Evolutionary conservation across 345 rosid species (phyloP).

Genomic region (Raphanus sativus): DNA sequence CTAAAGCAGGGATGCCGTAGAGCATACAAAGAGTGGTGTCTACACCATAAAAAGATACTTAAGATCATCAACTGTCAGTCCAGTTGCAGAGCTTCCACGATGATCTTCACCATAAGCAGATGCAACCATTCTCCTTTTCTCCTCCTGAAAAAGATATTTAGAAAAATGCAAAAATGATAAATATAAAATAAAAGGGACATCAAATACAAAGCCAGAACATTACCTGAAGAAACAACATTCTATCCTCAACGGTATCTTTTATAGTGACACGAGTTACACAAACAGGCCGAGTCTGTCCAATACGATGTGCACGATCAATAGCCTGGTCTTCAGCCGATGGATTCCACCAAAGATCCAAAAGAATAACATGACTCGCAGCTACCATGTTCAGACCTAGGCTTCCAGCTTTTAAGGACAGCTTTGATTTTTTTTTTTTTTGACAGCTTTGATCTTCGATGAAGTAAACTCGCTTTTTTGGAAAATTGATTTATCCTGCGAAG

Average conservation of each 20-base stretch:
- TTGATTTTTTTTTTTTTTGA: background rate
- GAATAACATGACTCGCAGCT: constrained; percentile 86
- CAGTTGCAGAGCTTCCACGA: constrained; percentile 57
- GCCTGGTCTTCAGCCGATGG: constrained; percentile 58
- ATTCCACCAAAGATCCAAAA: constrained; percentile 96
- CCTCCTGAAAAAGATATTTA: constrained; percentile 49
- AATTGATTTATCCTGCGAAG: background rate
- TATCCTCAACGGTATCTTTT: constrained; percentile 74
- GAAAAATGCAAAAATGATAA: background rate
- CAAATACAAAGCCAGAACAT: background rate
- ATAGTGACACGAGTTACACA: constrained; percentile 74
- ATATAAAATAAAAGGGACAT: background rate
- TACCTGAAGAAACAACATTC: constrained; percentile 71
- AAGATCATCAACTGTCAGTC: constrained; percentile 75
- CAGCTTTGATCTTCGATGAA: constrained; percentile 70
- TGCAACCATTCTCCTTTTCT: constrained; percentile 82
- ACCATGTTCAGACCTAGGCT: constrained; percentile 94
- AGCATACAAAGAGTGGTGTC: background rate
- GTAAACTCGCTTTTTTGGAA: constrained; percentile 44
- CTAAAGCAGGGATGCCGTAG: background rate
- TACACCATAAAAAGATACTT: constrained; percentile 54
- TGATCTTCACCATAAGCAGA: constrained; percentile 87
- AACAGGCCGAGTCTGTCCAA: constrained; percentile 90
- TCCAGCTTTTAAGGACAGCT: constrained; percentile 79
- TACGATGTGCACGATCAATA: constrained; percentile 83